Base-by-base conservation (phyloP, 208 protist species). In the Novymonas esmeraldas region DNA sequence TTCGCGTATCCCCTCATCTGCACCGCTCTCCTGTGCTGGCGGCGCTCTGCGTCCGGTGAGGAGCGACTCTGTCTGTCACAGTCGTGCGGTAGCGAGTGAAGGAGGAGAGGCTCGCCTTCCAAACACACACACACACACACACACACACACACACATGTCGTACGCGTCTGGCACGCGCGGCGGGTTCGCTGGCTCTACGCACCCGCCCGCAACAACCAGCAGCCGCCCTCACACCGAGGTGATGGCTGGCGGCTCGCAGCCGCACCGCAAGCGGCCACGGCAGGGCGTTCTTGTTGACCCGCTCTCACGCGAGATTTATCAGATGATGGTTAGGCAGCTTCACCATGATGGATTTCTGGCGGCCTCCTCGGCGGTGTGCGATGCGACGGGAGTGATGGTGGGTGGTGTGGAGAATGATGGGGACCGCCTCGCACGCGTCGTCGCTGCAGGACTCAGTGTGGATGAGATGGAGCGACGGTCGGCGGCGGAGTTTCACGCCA, bases 281-380 rank as follows among this genome's bases (percentile, higher is more conserved):
- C 60, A 64, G 5, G 81, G 70, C 3, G 79, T 84, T 16, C 70
- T 93, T 10, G 29, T 67, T 4, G 68, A 80, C 29, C 78, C 85
- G 7, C 69, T 93, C 31, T 76, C 77, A 11, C 58, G 84, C 6
- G 73, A 89, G 13, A 18, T 95, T 42, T 95, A 95, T 64, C 78
- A 89, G 64, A 72, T 93, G 70, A 79, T 94, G 7, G 77, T 95
- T 28, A 79, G 82, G 0, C 90, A 95, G 66, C 76, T 95, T 16
- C 86, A 93, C 45, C 78, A 92, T 60, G 90, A 95, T 66, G 90
- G 90, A 13, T 94, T 77, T 57, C 34, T 93, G 3, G 78, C 81
- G 3, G 87, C 90, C 0, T 85, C 90, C 9, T 78, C 85, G 1
- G 76, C 85, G 16, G 87, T 95, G 16, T 87, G 85, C 9, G 85